These are phyloP conservation scores for Aspergillus carlsbadensis DNA, from an alignment of 495 filamentous ascomycete species.

Conservation along the genomic window DNA sequence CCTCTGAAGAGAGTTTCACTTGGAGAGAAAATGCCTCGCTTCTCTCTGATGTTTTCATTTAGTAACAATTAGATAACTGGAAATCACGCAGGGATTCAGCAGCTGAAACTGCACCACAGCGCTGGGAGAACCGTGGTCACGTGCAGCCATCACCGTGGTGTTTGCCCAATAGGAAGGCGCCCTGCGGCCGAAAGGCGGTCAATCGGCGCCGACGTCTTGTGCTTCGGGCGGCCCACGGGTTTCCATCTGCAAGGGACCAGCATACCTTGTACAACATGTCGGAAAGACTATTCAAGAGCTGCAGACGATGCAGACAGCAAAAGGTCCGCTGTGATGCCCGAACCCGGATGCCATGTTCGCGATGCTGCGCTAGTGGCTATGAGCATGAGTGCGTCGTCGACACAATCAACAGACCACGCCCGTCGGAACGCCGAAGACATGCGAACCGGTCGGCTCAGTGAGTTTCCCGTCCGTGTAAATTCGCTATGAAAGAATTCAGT, in stretches of 20 bases:
- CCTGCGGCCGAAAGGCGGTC: background rate
- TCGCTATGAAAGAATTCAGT: background rate
- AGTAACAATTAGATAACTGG: too few species aligned
- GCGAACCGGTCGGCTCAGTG: background rate
- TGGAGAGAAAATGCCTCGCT: too few species aligned
- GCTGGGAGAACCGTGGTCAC: too few species aligned
- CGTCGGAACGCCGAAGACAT: constrained; percentile 30
- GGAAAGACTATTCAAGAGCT: constrained; percentile 44
- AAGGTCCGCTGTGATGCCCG: constrained; percentile 47
- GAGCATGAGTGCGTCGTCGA: constrained; percentile 44
- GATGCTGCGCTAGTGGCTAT: constrained; percentile 37
- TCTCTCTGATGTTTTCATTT: too few species aligned
- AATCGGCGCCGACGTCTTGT: background rate
- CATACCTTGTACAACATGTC: constrained; percentile 10
- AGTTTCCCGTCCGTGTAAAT: background rate
- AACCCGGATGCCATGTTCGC: constrained; percentile 41
- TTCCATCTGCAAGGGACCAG: background rate
- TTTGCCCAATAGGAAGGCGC: too few species aligned
- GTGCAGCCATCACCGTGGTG: too few species aligned
- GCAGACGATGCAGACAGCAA: constrained; percentile 41
- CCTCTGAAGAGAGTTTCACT: too few species aligned
- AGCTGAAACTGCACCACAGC: too few species aligned
- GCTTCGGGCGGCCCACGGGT: background rate
- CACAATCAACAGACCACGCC: constrained; percentile 33
- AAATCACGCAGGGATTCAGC: too few species aligned